A percentile compares a stretch with the other conserved stretches of the same genome.
phyloP scores from a whole-genome alignment of 208 protist genomes.

The Acanthamoeba quina region DNA sequence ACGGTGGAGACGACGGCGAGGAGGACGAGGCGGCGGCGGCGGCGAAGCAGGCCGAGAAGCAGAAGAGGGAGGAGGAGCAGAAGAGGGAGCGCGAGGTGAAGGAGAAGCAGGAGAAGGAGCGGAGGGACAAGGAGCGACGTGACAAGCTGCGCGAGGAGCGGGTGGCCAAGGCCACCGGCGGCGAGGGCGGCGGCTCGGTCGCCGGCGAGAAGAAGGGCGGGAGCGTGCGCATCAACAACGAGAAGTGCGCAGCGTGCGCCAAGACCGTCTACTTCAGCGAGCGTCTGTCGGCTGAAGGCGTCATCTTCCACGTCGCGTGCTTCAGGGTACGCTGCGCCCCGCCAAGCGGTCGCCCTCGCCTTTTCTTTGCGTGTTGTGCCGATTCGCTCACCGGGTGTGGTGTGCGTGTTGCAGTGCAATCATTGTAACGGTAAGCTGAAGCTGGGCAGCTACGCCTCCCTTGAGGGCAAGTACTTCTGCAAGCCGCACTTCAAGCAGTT shows the following conservation, averaged over 20 bases:
- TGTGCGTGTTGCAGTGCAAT: conserved; percentile 10
- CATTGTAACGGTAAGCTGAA: conserved; percentile 59
- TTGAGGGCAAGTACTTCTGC: conserved; percentile 67
- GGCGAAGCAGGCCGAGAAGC: neutral
- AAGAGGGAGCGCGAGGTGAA: neutral
- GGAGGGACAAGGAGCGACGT: conserved; percentile 13
- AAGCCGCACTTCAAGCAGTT: conserved; percentile 74
- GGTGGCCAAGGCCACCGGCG: conserved; percentile 1
- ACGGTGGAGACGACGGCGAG: neutral
- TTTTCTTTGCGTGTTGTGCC: neutral
- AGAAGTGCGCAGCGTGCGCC: conserved; percentile 39
- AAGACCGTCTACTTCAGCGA: conserved; percentile 74
- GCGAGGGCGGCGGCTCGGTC: neutral
- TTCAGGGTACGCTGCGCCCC: conserved; percentile 1
- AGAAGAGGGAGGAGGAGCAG: conserved; percentile 27
- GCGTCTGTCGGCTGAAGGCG: conserved; percentile 52
- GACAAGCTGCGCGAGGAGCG: conserved; percentile 52
- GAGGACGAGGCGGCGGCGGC: neutral
- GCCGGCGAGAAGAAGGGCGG: conserved; percentile 49
- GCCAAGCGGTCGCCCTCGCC: no score
- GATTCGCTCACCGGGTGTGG: neutral
- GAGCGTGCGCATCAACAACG: conserved; percentile 45
- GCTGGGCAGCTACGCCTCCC: conserved; percentile 67
- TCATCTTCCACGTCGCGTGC: conserved; percentile 70
- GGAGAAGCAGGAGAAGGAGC: conserved; percentile 33